These are phyloP conservation scores for Platanthera zijinensis DNA, from an alignment of 106 monocot genomes.

Conservation along the genomic window DNA sequence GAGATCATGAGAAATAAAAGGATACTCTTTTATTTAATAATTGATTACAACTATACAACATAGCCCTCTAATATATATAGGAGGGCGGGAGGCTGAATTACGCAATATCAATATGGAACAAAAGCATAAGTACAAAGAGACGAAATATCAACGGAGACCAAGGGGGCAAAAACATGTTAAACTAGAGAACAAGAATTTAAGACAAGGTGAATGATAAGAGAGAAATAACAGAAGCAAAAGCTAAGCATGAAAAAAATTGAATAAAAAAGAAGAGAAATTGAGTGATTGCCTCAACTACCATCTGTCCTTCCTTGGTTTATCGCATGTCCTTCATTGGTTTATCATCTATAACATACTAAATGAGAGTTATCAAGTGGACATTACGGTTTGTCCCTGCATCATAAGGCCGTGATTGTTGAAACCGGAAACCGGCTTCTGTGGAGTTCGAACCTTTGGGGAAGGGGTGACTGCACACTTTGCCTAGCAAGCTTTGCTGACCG, in stretches of 20 bases:
- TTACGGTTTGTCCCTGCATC: neutral
- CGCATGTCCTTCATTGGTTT: neutral
- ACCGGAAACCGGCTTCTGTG: no score
- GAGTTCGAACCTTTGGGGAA: no score
- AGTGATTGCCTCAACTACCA: neutral
- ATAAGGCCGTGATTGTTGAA: no score
- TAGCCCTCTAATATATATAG: no score
- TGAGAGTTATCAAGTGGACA: neutral
- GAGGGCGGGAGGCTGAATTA: no score
- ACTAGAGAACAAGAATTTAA: neutral
- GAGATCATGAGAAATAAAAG: no score
- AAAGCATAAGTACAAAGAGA: neutral
- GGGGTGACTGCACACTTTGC: no score
- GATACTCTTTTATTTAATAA: no score
- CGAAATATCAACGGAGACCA: no score
- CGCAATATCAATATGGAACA: no score
- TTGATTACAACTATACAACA: no score
- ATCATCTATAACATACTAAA: neutral
- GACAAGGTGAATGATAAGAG: neutral
- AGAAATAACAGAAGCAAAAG: neutral
- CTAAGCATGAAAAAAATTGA: neutral
- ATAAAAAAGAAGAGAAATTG: neutral
- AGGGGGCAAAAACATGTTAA: neutral
- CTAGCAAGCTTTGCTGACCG: no score
- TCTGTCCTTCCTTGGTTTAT: neutral